Evolutionary conservation across 805 yeast species (phyloP), one percentile per base, ranked within the genome.

Genomic region (Candida ponderosae): DNA sequence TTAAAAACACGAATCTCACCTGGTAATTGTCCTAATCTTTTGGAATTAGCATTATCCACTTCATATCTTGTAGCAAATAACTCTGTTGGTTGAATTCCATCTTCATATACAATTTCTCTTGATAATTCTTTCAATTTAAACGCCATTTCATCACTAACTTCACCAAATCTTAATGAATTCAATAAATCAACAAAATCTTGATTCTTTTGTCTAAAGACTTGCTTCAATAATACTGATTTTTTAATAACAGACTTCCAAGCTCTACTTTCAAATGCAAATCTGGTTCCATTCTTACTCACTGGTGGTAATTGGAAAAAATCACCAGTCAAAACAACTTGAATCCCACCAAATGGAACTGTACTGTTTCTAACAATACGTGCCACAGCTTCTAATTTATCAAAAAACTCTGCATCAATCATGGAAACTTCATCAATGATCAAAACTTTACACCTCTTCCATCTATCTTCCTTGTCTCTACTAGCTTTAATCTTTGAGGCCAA

Each of bases 251-350:
- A 59, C 15, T 59, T 59, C 98, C 98, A 93, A 19, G 76, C 60
- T 3, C 63, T 54, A 9, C 87, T 70, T 50, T 88, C 83, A 51
- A 93, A 93, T 41, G 95, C 81, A 53, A 81, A 93, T 18, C 59
- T 55, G 24, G 54, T 54, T 3, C 63, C 59, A 30, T 43, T 52
- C 19, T 51, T 51, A 0, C 57, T 58, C 6, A 93, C 94, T 0
- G 98, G 98, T 1, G 98, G 98, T 32, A 93, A 66, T 61, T 93
- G 98, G 59, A 82, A 89, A 55, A 90, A 89, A 60, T 93, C 98
- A n/a, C 98, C 98, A 4, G 95, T 82, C 27, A 89, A 60, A 11
- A 93, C 75, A 14, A 93, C 47, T 52, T 93, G 98, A 32, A 93
- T 80, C 0, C 98, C 98, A 5, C 98, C 98, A 67, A 93, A 93